Base-by-base conservation (phyloP, 1,139 yeast species). In the Nematodospora anomalae region DNA sequence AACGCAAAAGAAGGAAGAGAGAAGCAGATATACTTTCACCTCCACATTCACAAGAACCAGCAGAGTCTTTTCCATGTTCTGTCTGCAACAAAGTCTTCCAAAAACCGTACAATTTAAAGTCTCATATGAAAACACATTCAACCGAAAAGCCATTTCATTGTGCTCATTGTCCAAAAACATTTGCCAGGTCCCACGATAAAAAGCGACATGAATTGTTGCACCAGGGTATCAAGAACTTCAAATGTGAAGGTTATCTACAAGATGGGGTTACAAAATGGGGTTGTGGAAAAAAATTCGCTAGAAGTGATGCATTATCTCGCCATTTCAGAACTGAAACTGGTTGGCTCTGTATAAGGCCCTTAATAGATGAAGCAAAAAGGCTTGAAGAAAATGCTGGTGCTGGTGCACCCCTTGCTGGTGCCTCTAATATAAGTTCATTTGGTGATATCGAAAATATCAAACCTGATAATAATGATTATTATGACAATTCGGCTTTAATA, bases 271-370 rank as follows among this genome's bases (percentile, higher is more conserved):
- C 79, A 1, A 61, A 56, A 45, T 77, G 82, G 83, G 83, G 83
- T 1, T 77, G 82, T 54, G 78, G 79, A 20, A 74, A 74, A 57
- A 66, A 65, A 42, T 77, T 77, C 56, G 80, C 81, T 6, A 54
- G 82, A 28, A 69, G 76, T 20, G 83, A 77, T 50, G 83, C 82
- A 1, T 61, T 77, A 35, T 69, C 77, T 5, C 64, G 82, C 43
- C 83, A 77, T 50, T 76, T 76, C 46, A 60, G 79, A 38, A 76
- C 82, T 3, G 82, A 76, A 40, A 70, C 79, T 1, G 83, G 83
- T 2, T 74, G 80, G 76, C 49, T 68, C 8, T 77, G 82, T 50
- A 73, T 77, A 37, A 62, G 67, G 42, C 80, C 80, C 3, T 58
- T 76, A 43, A 74, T 76, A 78, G 70, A 68, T 30, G 81, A 76